phyloP scores from a whole-genome alignment of 345 rosid species.

The Carallia brachiata region DNA sequence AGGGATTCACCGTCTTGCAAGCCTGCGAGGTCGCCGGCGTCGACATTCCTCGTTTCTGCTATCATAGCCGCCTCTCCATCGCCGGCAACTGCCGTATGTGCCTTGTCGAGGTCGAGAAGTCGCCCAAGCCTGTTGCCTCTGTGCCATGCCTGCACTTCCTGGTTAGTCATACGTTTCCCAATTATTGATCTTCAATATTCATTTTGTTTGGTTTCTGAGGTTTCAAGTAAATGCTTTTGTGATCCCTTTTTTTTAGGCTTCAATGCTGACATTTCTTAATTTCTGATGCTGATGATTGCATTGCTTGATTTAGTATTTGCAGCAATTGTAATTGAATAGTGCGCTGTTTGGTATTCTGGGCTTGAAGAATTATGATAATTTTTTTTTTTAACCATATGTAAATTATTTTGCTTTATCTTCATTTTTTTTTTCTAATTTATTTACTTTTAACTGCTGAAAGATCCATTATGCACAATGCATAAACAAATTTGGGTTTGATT shows the following conservation, averaged over 20 bases:
- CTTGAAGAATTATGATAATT: no score
- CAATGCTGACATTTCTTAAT: no score
- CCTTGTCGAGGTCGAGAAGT: slow-evolving; percentile 97
- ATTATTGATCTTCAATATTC: background rate
- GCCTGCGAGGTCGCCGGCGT: slow-evolving; percentile 98
- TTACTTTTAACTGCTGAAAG: background rate
- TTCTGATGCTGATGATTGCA: no score
- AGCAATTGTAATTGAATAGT: no score
- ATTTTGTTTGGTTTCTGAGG: background rate
- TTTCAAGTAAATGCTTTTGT: background rate
- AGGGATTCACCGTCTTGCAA: slow-evolving; percentile 94
- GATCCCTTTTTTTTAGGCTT: no score
- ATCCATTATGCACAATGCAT: background rate
- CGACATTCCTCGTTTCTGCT: slow-evolving; percentile 97
- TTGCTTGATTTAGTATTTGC: no score
- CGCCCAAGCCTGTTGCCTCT: slow-evolving; percentile 99
- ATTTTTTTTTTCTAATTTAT: background rate
- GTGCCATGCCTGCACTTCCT: slow-evolving; percentile 99
- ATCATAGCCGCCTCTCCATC: slow-evolving; percentile 86
- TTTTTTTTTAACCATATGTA: no score
- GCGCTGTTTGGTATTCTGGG: no score
- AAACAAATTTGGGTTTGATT: background rate
- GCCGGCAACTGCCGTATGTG: slow-evolving; percentile 99
- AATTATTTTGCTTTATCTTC: background rate
- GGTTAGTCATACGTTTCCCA: slow-evolving; percentile 39